Base-by-base conservation (phyloP, 371 early-diverging fungal genomes). In the Rhizomucor pusillus region DNA sequence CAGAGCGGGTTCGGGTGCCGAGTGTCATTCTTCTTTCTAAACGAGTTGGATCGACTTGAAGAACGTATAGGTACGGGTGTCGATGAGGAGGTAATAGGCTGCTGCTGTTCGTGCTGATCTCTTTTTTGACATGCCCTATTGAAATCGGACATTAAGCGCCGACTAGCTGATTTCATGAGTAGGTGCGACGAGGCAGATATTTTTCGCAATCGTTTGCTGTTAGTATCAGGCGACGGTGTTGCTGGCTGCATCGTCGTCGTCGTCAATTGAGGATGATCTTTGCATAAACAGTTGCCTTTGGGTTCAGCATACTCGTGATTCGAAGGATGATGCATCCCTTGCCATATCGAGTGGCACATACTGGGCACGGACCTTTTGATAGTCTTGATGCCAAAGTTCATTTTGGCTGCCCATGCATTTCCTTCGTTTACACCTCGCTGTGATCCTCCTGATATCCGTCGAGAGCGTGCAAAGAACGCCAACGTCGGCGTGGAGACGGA, bases 301-400 rank as follows among this genome's bases (percentile, higher is more conserved):
- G 47, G 20, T 12, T 41, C 41, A 12, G 5, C 3, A 41, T 41
- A 19, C 3, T 29, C 7, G 29, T 3, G 29, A 29, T 35, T 18
- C 0, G 23, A 14, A 11, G 36, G 36, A 19, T 56, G 48, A 12
- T 56, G 56, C 14, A 63, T 47, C 0, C 60, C 57, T 23, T 69
- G 59, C 36, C 65, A 35, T 12, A 69, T 23, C 13, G 67, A 61
- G 10, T 56, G 60, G 43, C 53, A 67, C 40, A 71, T 58, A 47
- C 58, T 57, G n/a, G 66, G 68, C 5, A 72, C 60, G 1, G 67
- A 59, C 47, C 64, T 57, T 33, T 69, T 66, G 23, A 77, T 60
- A 9, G 69, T 63, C 16, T 56, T 60, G 43, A 71, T 50, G 22
- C 72, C 52, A 33, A 58, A 65, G 24, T 57, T 67, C 54, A 76